Evolutionary conservation across 140 eudicot species (phyloP).

Genomic region (Senecio squalidus): DNA sequence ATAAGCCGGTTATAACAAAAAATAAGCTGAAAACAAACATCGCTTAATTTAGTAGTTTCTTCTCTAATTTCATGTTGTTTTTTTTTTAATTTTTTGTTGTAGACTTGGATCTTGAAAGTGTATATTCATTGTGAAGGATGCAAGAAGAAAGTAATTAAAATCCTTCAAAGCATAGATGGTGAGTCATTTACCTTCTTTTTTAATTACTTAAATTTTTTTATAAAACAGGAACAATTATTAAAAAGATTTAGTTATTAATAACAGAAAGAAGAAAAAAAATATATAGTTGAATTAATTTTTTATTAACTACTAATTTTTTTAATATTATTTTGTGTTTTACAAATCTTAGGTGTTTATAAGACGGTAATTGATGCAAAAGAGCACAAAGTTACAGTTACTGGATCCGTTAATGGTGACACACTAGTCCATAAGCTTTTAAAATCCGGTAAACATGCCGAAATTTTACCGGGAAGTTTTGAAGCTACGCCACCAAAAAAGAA

Average conservation of each 20-base stretch:
- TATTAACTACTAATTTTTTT: not conserved
- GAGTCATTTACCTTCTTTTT: not conserved
- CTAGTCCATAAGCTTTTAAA: conserved; percentile 51
- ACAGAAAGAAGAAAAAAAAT: too few relatives aligned
- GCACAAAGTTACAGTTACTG: conserved; percentile 44
- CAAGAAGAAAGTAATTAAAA: conserved; percentile 51
- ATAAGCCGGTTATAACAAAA: too few relatives aligned
- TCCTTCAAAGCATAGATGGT: conserved; percentile 51
- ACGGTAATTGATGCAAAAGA: conserved; percentile 44
- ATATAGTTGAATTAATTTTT: too few relatives aligned
- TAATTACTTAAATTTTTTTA: not conserved
- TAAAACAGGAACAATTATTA: too few relatives aligned
- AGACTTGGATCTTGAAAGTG: conserved; percentile 76
- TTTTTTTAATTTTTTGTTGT: not conserved
- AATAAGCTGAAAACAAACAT: too few relatives aligned
- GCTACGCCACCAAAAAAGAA: conserved; percentile 20
- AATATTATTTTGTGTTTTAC: not conserved
- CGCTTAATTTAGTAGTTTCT: not conserved
- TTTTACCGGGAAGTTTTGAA: conserved; percentile 30
- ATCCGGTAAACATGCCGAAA: conserved; percentile 51
- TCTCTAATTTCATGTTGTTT: not conserved
- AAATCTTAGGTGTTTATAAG: conserved; percentile 43
- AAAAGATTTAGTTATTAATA: too few relatives aligned
- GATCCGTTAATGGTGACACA: conserved; percentile 34
- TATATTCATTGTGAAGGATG: conserved; percentile 59